A percentile compares a stretch with the other conserved stretches of the same genome.
Evolutionary conservation across 1,139 yeast genomes (phyloP).

Genomic region (Pichia terricola): DNA sequence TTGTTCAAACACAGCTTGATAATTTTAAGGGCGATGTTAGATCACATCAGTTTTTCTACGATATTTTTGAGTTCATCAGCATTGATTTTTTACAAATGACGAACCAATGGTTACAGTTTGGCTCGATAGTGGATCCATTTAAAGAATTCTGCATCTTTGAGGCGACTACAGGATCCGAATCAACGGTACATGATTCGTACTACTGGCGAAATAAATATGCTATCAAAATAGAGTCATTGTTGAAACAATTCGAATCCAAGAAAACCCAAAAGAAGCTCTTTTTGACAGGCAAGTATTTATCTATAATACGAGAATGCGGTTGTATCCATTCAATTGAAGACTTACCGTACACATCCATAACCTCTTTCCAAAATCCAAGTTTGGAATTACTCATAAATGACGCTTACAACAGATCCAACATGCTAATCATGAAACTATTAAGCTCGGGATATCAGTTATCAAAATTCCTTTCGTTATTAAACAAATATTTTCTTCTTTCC

Average conservation of each 20-base stretch:
- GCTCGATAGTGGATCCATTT: slow-evolving; percentile 68
- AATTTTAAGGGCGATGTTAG: slow-evolving; percentile 57
- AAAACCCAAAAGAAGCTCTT: slow-evolving; percentile 57
- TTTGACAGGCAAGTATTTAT: slow-evolving; percentile 77
- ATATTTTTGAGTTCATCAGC: slow-evolving; percentile 52
- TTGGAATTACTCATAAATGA: slow-evolving; percentile 48
- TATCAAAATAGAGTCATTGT: slow-evolving; percentile 64
- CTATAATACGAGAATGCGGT: slow-evolving; percentile 53
- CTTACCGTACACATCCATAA: slow-evolving; percentile 1
- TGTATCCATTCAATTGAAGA: slow-evolving; percentile 21
- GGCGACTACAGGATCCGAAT: slow-evolving; percentile 1
- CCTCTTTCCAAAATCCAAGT: slow-evolving; percentile 47
- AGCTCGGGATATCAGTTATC: slow-evolving; percentile 52
- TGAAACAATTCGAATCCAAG: slow-evolving; percentile 51
- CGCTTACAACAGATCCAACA: slow-evolving; percentile 64
- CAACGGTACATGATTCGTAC: slow-evolving; percentile 5
- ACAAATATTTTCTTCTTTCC: slow-evolving; percentile 46
- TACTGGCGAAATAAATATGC: slow-evolving; percentile 77
- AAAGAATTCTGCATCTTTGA: slow-evolving; percentile 72
- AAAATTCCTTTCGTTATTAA: slow-evolving; percentile 39
- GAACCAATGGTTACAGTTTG: slow-evolving; percentile 69
- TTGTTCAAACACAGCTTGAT: slow-evolving; percentile 50
- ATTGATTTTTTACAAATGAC: slow-evolving; percentile 58
- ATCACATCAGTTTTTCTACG: slow-evolving; percentile 42
- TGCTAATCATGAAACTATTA: slow-evolving; percentile 44